phyloP scores from a whole-genome alignment of 176 grass and related monocot species.

The Paspalum vaginatum region DNA sequence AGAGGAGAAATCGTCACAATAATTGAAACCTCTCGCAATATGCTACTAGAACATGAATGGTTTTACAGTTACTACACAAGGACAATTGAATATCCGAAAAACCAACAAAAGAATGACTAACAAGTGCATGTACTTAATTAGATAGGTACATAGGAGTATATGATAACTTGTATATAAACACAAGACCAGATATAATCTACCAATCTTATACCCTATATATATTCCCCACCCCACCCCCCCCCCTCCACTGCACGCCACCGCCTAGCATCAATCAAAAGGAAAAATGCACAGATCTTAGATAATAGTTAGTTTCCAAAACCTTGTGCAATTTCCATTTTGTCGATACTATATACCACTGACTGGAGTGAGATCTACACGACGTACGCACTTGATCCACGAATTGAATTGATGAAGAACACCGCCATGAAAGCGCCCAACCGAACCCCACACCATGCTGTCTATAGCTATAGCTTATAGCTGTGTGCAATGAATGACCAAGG shows the following conservation, averaged over 20 bases:
- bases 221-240: no score
- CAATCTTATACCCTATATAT: slow-evolving; percentile 18
- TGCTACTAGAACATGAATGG: background rate
- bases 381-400: background rate
- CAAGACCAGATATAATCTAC: background rate
- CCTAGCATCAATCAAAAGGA: slow-evolving; percentile 1
- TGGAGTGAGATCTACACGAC: slow-evolving; percentile 36
- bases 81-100: background rate
- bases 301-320: no score
- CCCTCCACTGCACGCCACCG: background rate
- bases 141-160: background rate
- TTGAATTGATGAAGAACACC: slow-evolving; percentile 19
- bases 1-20: slow-evolving; percentile 12
- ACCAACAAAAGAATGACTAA: background rate
- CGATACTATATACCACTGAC: background rate
- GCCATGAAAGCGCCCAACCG: slow-evolving; percentile 23
- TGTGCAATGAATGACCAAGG: slow-evolving; percentile 33
- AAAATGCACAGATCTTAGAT: slow-evolving; percentile 17
- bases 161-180: slow-evolving; percentile 1
- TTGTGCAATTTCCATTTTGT: slow-evolving; percentile 8
- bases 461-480: background rate
- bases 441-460: background rate
- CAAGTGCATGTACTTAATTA: background rate
- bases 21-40: slow-evolving; percentile 18
- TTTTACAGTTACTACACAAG: slow-evolving; percentile 23